Evolutionary conservation across 495 filamentous ascomycete genomes (phyloP).

Genomic region (Aspergillus incahuasiensis): DNA sequence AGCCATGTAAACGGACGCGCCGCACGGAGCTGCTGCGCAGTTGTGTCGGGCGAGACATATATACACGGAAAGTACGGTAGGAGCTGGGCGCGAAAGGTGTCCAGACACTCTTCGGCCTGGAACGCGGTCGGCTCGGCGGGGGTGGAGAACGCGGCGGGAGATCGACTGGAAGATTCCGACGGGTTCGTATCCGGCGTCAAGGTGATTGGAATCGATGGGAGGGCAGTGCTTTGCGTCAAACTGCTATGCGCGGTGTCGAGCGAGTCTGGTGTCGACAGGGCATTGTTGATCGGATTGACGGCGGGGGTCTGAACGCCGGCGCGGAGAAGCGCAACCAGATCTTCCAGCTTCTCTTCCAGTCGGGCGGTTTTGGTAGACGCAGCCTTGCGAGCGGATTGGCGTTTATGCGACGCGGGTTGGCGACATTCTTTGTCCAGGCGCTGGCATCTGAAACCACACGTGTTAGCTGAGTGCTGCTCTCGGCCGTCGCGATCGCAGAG

Average conservation of each 20-base stretch:
- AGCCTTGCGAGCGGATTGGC: conserved; percentile 25
- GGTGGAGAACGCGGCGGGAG: conserved; percentile 6
- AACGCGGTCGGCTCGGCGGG: background rate
- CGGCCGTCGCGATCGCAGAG: conserved; percentile 24
- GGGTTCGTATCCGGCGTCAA: conserved; percentile 4
- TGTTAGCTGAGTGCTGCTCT: conserved; percentile 44
- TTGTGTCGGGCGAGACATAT: conserved; percentile 38
- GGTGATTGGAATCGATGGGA: background rate
- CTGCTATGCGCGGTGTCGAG: background rate
- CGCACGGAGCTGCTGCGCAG: conserved; percentile 40
- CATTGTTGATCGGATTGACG: conserved; percentile 5
- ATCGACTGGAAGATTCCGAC: conserved; percentile 9
- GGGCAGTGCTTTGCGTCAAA: background rate
- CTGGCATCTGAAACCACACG: conserved; percentile 46
- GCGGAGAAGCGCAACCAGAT: conserved; percentile 42
- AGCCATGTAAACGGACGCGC: conserved; percentile 51
- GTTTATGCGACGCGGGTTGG: conserved; percentile 29
- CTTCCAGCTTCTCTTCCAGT: conserved; percentile 50
- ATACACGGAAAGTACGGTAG: conserved; percentile 43
- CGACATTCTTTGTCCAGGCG: conserved; percentile 43
- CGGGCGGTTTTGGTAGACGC: conserved; percentile 28
- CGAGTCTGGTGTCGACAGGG: conserved; percentile 1
- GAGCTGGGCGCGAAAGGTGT: conserved; percentile 38
- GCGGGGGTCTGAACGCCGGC: conserved; percentile 20
- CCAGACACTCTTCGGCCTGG: conserved; percentile 37